Percentiles rank a stretch among this genome's conserved stretches.
phyloP scores from a whole-genome alignment of 768 basidiomycete species.

The Leccinellum luteum region DNA sequence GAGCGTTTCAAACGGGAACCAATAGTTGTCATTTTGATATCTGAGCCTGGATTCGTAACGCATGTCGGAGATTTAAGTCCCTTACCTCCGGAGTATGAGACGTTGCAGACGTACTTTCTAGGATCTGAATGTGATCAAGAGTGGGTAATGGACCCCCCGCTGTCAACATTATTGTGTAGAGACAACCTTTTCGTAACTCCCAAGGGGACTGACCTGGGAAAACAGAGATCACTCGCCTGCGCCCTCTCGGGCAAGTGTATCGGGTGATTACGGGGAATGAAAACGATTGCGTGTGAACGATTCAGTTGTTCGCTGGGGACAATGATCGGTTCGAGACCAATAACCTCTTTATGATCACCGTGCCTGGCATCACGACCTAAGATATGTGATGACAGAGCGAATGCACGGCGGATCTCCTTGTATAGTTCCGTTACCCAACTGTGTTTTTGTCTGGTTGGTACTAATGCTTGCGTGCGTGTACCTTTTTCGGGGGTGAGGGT shows the following conservation, averaged over 20 bases:
- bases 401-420: background rate
- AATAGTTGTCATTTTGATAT: background rate
- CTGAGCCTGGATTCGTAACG: background rate
- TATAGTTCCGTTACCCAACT: background rate
- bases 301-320: background rate
- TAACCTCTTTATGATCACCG: background rate
- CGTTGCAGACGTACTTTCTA: background rate
- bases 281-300: background rate
- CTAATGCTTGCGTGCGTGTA: background rate
- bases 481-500: background rate
- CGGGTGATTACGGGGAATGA: background rate
- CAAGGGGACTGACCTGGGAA: background rate
- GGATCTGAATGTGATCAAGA: background rate
- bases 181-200: background rate
- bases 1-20: background rate
- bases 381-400: too few relatives aligned
- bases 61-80: background rate
- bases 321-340: background rate
- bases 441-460: background rate
- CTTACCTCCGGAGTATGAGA: background rate
- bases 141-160: background rate
- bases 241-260: background rate
- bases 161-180: background rate
- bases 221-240: background rate
- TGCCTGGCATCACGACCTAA: background rate